These are phyloP conservation scores for Myxozyma lipomycoides DNA, from an alignment of 805 yeast genomes.

Conservation along the genomic window DNA sequence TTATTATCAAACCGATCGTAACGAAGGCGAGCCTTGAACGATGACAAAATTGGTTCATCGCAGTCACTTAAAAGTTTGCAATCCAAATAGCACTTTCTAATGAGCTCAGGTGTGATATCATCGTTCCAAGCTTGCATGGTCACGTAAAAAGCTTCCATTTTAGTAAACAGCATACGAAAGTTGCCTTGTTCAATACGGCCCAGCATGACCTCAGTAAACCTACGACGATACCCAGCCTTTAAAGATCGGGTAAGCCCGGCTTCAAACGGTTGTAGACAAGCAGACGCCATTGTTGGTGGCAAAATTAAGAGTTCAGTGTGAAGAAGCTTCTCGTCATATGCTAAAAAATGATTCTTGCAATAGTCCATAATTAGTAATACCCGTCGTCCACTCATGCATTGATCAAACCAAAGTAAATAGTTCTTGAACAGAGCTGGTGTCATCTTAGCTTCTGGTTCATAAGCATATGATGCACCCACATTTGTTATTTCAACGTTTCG, in stretches of 20 bases:
- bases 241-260: constrained; percentile 17
- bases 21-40: background rate
- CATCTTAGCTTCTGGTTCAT: constrained; percentile 12
- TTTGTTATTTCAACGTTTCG: constrained; percentile 12
- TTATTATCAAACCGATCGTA: background rate
- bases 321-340: constrained; percentile 1
- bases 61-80: constrained; percentile 3
- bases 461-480: constrained; percentile 14
- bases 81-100: constrained; percentile 12
- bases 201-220: constrained; percentile 17
- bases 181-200: constrained; percentile 12
- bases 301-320: constrained; percentile 19
- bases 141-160: constrained; percentile 21
- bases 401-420: constrained; percentile 24
- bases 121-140: constrained; percentile 22
- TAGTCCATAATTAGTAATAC: constrained; percentile 23
- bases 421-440: constrained; percentile 13
- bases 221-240: constrained; percentile 20
- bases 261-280: constrained; percentile 16
- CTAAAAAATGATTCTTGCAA: constrained; percentile 13
- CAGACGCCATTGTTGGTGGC: constrained; percentile 13
- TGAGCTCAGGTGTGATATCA: constrained; percentile 12
- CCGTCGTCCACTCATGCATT: constrained; percentile 18
- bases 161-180: constrained; percentile 5
- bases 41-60: background rate